Evolutionary conservation across 2,329 filamentous ascomycete species (phyloP).

Genomic region (Truncatella angustata): DNA sequence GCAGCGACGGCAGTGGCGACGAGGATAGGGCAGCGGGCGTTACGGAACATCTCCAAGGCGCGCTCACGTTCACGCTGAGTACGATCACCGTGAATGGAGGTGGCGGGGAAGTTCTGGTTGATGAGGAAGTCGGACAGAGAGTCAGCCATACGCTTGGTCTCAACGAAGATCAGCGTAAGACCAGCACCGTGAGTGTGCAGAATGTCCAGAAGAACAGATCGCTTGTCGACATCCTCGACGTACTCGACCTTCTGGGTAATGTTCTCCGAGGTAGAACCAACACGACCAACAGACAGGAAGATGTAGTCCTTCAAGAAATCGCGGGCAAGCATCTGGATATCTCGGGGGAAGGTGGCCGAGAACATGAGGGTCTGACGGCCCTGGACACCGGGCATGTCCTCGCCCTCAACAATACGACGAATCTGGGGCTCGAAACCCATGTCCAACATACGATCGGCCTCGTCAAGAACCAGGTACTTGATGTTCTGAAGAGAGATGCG

Average conservation of each 20-base stretch:
- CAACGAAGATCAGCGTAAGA: slow-evolving; percentile 95
- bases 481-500: slow-evolving; percentile 97
- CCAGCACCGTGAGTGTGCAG: slow-evolving; percentile 89
- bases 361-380: slow-evolving; percentile 99
- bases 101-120: slow-evolving; percentile 97
- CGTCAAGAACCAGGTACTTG: slow-evolving; percentile 97
- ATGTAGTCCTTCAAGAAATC: slow-evolving; percentile 99
- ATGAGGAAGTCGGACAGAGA: slow-evolving; percentile 96
- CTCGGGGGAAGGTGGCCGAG: slow-evolving; percentile 96
- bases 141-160: slow-evolving; percentile 99
- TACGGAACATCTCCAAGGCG: slow-evolving; percentile 96
- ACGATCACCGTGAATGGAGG: slow-evolving; percentile 97
- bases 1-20: slow-evolving; percentile 97
- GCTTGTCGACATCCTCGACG: slow-evolving; percentile 95
- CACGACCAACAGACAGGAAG: slow-evolving; percentile 97
- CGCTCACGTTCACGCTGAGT: slow-evolving; percentile 99
- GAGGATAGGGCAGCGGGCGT: slow-evolving; percentile 89
- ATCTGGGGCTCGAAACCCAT: slow-evolving; percentile 99
- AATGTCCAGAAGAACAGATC: slow-evolving; percentile 94
- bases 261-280: slow-evolving; percentile 99
- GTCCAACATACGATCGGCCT: slow-evolving; percentile 99
- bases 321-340: slow-evolving; percentile 98
- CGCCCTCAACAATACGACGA: slow-evolving; percentile 94
- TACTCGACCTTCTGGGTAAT: slow-evolving; percentile 99
- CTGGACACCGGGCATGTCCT: slow-evolving; percentile 88